A percentile compares a stretch with the other conserved stretches of the same genome.
Conservation (phyloP, 1,284 basidiomycete genomes). For the Exobasidium rhododendri region DNA sequence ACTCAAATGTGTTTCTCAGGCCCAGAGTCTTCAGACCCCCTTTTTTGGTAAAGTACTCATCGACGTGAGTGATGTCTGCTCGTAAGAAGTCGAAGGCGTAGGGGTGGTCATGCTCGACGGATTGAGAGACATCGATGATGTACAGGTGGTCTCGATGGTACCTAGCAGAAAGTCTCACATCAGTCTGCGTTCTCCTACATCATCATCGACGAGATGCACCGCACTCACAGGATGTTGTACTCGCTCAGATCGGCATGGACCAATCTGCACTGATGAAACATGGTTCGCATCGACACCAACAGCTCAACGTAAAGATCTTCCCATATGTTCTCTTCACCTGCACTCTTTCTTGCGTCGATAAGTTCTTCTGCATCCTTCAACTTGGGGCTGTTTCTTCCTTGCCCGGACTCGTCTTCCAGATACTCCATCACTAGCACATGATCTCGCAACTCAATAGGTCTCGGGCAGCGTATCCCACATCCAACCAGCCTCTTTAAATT, state of each 20-base stretch:
- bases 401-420: conserved; percentile 61
- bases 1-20: conserved; percentile 75
- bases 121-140: conserved; percentile 98
- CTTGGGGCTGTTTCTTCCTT: conserved; percentile 42
- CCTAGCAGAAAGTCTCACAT: too few relatives aligned
- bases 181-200: conserved; percentile 46
- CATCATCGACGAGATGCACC: background rate
- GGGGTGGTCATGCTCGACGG: conserved; percentile 97
- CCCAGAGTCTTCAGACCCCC: conserved; percentile 76
- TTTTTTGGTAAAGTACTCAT: conserved; percentile 77
- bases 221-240: conserved; percentile 87
- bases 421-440: conserved; percentile 97
- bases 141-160: conserved; percentile 69
- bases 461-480: conserved; percentile 80
- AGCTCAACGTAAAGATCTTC: conserved; percentile 73
- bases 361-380: conserved; percentile 47
- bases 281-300: conserved; percentile 72
- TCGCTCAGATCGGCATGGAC: conserved; percentile 98
- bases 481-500: conserved; percentile 80
- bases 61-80: conserved; percentile 84
- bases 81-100: conserved; percentile 82
- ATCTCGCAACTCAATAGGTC: conserved; percentile 86
- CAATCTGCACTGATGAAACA: conserved; percentile 86
- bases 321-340: conserved; percentile 16
- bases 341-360: conserved; percentile 23